Conservation (phyloP, 192 early-diverging fungal genomes). For the Phlyctochytrium planicorne region DNA sequence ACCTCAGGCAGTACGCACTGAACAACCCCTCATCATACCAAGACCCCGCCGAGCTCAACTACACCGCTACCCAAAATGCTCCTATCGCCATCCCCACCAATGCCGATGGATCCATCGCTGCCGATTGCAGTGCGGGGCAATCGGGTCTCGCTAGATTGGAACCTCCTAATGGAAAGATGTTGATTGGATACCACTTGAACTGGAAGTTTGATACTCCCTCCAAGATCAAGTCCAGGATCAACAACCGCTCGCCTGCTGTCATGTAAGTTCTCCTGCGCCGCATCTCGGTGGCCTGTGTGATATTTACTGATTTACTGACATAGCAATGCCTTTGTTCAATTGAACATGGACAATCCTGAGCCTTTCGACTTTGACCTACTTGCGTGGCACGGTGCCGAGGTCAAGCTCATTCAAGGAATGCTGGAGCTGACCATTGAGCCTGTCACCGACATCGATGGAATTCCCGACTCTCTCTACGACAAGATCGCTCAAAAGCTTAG, state of each 20-base stretch:
- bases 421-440: conserved; percentile 38
- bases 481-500: conserved; percentile 16
- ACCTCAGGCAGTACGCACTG: conserved; percentile 8
- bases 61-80: neutral
- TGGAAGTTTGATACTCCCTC: conserved; percentile 27
- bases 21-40: neutral
- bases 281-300: neutral
- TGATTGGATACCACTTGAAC: conserved; percentile 32
- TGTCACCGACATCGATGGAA: conserved; percentile 7
- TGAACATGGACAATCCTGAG: conserved; percentile 9
- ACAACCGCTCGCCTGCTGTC: conserved; percentile 15
- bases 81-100: conserved; percentile 10
- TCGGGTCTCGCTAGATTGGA: conserved; percentile 19
- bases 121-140: conserved; percentile 3
- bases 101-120: conserved; percentile 3
- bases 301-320: neutral
- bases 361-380: conserved; percentile 13
- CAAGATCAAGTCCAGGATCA: conserved; percentile 12
- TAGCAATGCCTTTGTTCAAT: conserved; percentile 34
- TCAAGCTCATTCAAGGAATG: conserved; percentile 26
- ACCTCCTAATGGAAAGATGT: neutral
- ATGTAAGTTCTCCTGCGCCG: conserved; percentile 20
- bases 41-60: neutral
- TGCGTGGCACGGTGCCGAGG: conserved; percentile 40
- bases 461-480: conserved; percentile 23